Evolutionary conservation across 2,329 filamentous ascomycete genomes (phyloP).

Genomic region (Neophaeococcomyces mojaviensis): DNA sequence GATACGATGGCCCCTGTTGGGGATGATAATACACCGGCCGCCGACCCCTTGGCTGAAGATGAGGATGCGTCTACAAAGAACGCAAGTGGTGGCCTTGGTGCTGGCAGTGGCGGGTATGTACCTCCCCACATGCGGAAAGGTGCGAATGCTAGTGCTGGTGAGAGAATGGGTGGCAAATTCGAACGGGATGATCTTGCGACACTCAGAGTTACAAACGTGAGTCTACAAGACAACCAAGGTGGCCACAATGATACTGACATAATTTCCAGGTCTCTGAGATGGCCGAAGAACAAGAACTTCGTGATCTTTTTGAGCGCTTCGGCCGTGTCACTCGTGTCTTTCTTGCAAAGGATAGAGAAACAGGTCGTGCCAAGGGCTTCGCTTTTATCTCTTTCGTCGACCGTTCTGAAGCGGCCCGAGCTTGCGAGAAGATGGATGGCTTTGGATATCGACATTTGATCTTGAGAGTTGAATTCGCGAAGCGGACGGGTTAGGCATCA

Average conservation of each 20-base stretch:
- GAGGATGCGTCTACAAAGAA: slow-evolving; percentile 40
- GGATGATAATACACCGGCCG: slow-evolving; percentile 31
- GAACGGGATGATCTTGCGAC: slow-evolving; percentile 96
- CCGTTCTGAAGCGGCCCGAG: slow-evolving; percentile 78
- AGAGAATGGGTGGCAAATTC: slow-evolving; percentile 87
- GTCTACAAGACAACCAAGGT: too few species aligned
- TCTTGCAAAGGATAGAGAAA: slow-evolving; percentile 95
- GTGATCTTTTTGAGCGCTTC: slow-evolving; percentile 96
- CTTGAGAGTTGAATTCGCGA: slow-evolving; percentile 46
- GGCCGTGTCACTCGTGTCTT: slow-evolving; percentile 96
- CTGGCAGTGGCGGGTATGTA: slow-evolving; percentile 77
- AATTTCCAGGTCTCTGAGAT: slow-evolving; percentile 74
- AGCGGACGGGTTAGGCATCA: slow-evolving; percentile 26
- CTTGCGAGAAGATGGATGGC: slow-evolving; percentile 96
- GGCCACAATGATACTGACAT: too few species aligned
- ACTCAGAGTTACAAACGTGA: slow-evolving; percentile 92
- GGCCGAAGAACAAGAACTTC: slow-evolving; percentile 89
- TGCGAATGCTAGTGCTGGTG: slow-evolving; percentile 51
- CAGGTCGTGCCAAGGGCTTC: slow-evolving; percentile 92
- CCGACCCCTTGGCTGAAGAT: slow-evolving; percentile 35
- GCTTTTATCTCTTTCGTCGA: slow-evolving; percentile 98
- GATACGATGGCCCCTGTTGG: slow-evolving; percentile 83
- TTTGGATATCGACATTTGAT: slow-evolving; percentile 52
- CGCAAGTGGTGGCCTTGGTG: slow-evolving; percentile 51
- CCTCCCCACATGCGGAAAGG: slow-evolving; percentile 82